Conservation (phyloP, 2,329 filamentous ascomycete genomes). For the Aspergillus unguis region DNA sequence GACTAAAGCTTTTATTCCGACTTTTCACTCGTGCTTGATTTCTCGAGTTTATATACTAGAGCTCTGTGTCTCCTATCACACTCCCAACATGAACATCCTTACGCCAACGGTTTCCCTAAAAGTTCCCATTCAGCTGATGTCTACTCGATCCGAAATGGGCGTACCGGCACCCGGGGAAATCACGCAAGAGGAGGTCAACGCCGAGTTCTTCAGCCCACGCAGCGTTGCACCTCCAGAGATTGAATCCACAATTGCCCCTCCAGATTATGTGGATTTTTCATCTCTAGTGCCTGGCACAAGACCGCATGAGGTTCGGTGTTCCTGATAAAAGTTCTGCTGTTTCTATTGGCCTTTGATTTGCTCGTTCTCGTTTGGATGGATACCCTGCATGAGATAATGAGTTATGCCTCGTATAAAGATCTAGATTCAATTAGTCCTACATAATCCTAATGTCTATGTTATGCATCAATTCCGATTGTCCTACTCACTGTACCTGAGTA, state of each 20-base stretch:
- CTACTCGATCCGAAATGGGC: constrained; percentile 17
- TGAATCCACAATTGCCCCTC: background rate
- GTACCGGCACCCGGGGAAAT: constrained; percentile 9
- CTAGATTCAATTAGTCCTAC: background rate
- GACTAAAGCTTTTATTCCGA: constrained; percentile 63
- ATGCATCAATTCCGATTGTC: constrained; percentile 3
- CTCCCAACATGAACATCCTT: constrained; percentile 43
- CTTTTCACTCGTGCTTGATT: constrained; percentile 66
- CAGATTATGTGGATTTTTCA: constrained; percentile 3
- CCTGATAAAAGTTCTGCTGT: background rate
- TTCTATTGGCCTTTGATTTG: background rate
- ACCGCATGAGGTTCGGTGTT: constrained; percentile 2
- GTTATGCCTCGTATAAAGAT: constrained; percentile 2
- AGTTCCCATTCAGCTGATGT: constrained; percentile 43
- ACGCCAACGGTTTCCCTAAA: constrained; percentile 40
- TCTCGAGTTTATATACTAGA: constrained; percentile 63
- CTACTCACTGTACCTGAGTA: background rate
- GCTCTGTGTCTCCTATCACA: constrained; percentile 55
- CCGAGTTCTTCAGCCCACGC: constrained; percentile 22
- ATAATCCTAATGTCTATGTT: background rate
- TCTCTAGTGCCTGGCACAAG: background rate
- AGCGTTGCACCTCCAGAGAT: constrained; percentile 10
- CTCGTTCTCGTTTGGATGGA: background rate
- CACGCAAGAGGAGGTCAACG: constrained; percentile 19
- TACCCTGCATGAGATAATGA: constrained; percentile 3